Conservation (phyloP, 495 filamentous ascomycete species). For the Barbatosphaeria neglecta region DNA sequence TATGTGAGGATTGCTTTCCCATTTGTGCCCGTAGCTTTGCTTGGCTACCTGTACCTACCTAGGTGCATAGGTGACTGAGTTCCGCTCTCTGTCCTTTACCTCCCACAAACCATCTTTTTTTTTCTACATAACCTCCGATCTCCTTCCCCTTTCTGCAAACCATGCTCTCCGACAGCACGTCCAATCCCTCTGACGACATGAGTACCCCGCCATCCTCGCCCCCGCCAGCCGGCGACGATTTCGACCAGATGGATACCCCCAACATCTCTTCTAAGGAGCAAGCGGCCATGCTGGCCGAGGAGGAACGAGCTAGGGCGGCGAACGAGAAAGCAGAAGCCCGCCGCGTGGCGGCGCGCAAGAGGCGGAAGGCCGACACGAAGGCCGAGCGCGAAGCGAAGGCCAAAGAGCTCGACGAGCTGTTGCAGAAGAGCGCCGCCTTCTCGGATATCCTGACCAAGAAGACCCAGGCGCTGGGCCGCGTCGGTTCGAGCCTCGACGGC, state of each 20-base stretch:
- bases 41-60: not conserved
- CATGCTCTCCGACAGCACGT: slow-evolving; percentile 19
- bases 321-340: slow-evolving; percentile 39
- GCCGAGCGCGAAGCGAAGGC: slow-evolving; percentile 41
- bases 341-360: slow-evolving; percentile 29
- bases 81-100: not conserved
- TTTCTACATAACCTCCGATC: slow-evolving; percentile 12
- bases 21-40: not conserved
- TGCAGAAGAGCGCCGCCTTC: slow-evolving; percentile 35
- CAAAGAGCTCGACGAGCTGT: slow-evolving; percentile 36
- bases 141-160: too few species aligned
- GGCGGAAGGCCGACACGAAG: slow-evolving; percentile 35
- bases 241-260: slow-evolving; percentile 23
- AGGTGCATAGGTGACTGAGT: not conserved
- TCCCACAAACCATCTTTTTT: not conserved
- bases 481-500: slow-evolving; percentile 39
- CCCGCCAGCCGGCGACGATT: slow-evolving; percentile 11
- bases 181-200: slow-evolving; percentile 17
- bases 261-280: slow-evolving; percentile 19
- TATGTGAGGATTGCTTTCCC: too few species aligned
- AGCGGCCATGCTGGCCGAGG: slow-evolving; percentile 39
- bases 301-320: slow-evolving; percentile 32
- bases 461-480: slow-evolving; percentile 41
- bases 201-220: slow-evolving; percentile 34
- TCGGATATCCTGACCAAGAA: slow-evolving; percentile 43